A percentile compares a stretch with the other conserved stretches of the same genome.
These are phyloP conservation scores for Hygrophoropsis aurantiaca DNA, from an alignment of 768 basidiomycete genomes.

Conservation along the genomic window DNA sequence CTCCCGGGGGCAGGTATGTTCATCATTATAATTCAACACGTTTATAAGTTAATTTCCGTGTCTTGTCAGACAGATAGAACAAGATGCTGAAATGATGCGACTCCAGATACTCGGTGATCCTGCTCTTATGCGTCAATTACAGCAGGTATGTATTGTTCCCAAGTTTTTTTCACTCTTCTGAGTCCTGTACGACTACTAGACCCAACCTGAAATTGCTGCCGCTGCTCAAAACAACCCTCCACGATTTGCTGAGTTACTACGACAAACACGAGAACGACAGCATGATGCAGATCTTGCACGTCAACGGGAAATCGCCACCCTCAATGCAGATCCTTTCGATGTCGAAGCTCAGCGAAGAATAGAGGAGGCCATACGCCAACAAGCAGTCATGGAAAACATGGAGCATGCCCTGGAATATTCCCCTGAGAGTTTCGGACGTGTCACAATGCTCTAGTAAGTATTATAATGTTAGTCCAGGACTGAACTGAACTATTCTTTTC, in stretches of 20 bases:
- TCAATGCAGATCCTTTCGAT: constrained; percentile 89
- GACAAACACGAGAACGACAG: constrained; percentile 59
- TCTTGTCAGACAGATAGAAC: constrained; percentile 56
- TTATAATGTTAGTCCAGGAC: constrained; percentile 1
- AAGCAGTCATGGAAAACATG: constrained; percentile 90
- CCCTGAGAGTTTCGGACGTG: constrained; percentile 91
- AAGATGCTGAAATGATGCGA: constrained; percentile 89
- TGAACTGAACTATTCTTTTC: constrained; percentile 2
- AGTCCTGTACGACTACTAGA: constrained; percentile 40
- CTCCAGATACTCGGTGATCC: constrained; percentile 87
- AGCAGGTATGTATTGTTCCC: constrained; percentile 45
- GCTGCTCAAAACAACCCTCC: constrained; percentile 69
- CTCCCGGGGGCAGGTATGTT: constrained; percentile 41
- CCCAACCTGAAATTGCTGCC: constrained; percentile 76
- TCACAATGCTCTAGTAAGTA: constrained; percentile 94
- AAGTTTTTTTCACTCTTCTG: neutral
- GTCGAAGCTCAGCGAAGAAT: constrained; percentile 91
- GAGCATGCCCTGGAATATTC: constrained; percentile 92
- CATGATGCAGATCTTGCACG: constrained; percentile 51
- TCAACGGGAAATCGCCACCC: constrained; percentile 59
- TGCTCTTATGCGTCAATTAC: constrained; percentile 69
- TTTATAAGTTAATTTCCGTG: neutral
- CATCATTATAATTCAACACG: neutral
- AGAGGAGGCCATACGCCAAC: constrained; percentile 88
- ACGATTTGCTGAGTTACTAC: constrained; percentile 74